Evolutionary conservation across 805 yeast genomes (phyloP), one percentile per base, ranked within the genome.

Genomic region (Metschnikowia matae): DNA sequence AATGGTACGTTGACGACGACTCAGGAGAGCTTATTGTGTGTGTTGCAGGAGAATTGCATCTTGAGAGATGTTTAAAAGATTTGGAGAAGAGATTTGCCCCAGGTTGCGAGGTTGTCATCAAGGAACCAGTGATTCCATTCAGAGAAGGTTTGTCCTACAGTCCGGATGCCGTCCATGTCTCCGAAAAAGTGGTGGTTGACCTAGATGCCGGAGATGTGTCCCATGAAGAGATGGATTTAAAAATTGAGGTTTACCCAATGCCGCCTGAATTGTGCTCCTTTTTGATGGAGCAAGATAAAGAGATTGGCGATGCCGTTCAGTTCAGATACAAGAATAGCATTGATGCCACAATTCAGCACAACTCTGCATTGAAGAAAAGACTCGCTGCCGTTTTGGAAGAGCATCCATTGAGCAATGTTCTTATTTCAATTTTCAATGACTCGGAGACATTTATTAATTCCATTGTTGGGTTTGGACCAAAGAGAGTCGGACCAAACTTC

Each of bases 21-120:
- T 82, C 84, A 7, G 99, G 99, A 50, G 99, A 94, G 67, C 87
- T 88, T 58, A 90, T 94, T 56, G 73, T 94, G 58, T 89, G 96
- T 41, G 91, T 96, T 8, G 97, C 99, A 8, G 99, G 99, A 45
- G 99, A 94, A 67, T 74, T 94, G 54, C 99, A 94, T 72, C 74
- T 94, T 39, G 99, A 94, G 62, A 80, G 99, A 62, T 94, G 99
- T 67, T 67, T 94, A 57, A 90, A 89, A 62, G 99, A 94, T 69
- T 71, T 94, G 61, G 82, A 80, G 48, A 96, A 89, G 60, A 75
- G 98, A 58, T 94, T 90, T 77, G 97, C 98, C 0, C 70, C 68
- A 47, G 90, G 91, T 11, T 81, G 90, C 58, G 97, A 89, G 46
- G 83, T 94, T 10, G 81, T 86, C 3, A 81, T 84, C 32, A 92